Base-by-base conservation (phyloP, 208 protist genomes). In the Crithidia expoeki region DNA sequence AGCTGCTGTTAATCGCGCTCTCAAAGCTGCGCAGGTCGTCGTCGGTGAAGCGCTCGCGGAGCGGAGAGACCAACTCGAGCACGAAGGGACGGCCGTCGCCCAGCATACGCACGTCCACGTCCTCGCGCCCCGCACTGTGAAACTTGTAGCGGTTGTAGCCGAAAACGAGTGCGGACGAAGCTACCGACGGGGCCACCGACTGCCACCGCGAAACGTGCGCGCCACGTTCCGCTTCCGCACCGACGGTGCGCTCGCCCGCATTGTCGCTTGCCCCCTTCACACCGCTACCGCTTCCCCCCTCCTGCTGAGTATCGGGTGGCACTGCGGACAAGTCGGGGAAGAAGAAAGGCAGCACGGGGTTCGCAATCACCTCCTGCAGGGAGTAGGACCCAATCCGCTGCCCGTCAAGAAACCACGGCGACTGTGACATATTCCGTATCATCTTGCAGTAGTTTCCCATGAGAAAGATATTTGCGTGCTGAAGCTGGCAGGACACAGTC, bases 21-120 rank as follows among this genome's bases (percentile, higher is more conserved):
- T 79, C 73, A 21, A 96, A 62, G 9, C 32, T 21, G 0, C 55
- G 33, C 14, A 96, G 59, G 64, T 96, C 88, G 11, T 50, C 73
- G 28, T 68, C 58, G 2, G 83, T 82, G 44, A 94, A 86, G 17
- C 46, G 77, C 69, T 89, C 74, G 16, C 80, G 68, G 27, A 78
- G 81, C 14, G 95, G 91, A 16, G 86, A 88, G 51, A 89, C 65
- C 2, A 98, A 38, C 76, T 97, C 88, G 1, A 98, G 76, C n/a
- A 98, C 82, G 81, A 98, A 98, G 4, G 97, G 97, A 2, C 97
- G 74, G 14, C 97, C 97, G 30, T 79, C 81, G 50, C 96, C 95
- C 11, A 98, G 84, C 97, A 98, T 98, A 46, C 97, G 88, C 51
- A 98, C 97, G 74, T 98, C 96, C 57, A 97, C 84, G 69, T 98